phyloP scores from a whole-genome alignment of 352 stramenopile species.

The Phytophthora agathidicida region DNA sequence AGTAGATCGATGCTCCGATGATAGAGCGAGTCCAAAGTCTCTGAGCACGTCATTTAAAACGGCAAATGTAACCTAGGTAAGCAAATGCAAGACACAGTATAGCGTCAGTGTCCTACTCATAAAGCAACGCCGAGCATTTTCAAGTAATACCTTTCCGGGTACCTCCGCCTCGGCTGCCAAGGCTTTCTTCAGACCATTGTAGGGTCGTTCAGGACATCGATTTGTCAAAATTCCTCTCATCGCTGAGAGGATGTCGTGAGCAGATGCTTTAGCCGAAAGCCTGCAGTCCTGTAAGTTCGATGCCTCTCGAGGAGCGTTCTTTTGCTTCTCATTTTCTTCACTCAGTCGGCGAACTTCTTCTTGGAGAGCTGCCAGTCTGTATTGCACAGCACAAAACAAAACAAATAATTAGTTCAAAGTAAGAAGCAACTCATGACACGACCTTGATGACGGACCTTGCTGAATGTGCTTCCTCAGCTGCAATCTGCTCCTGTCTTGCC shows the following conservation, averaged over 20 bases:
- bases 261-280: constrained; percentile 52
- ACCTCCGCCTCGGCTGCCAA: constrained; percentile 69
- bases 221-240: constrained; percentile 71
- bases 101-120: too few relatives aligned
- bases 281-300: constrained; percentile 61
- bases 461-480: constrained; percentile 45
- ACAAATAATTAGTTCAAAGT: background rate
- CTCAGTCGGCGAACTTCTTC: constrained; percentile 27
- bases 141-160: constrained; percentile 76
- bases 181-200: constrained; percentile 85
- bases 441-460: constrained; percentile 26
- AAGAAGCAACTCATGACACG: background rate
- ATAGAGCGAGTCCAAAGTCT: constrained; percentile 68
- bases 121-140: too few relatives aligned
- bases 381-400: background rate
- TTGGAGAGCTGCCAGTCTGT: constrained; percentile 38
- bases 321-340: constrained; percentile 33
- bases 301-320: constrained; percentile 15
- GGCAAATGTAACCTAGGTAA: constrained; percentile 57
- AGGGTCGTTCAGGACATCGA: constrained; percentile 66
- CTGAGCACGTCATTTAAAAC: constrained; percentile 75
- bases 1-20: constrained; percentile 41
- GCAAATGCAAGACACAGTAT: background rate
- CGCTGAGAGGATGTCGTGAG: constrained; percentile 63
- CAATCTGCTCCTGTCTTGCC: constrained; percentile 51